Evolutionary conservation across 192 early-diverging fungal genomes (phyloP).

Genomic region (Coemansia sp.): DNA sequence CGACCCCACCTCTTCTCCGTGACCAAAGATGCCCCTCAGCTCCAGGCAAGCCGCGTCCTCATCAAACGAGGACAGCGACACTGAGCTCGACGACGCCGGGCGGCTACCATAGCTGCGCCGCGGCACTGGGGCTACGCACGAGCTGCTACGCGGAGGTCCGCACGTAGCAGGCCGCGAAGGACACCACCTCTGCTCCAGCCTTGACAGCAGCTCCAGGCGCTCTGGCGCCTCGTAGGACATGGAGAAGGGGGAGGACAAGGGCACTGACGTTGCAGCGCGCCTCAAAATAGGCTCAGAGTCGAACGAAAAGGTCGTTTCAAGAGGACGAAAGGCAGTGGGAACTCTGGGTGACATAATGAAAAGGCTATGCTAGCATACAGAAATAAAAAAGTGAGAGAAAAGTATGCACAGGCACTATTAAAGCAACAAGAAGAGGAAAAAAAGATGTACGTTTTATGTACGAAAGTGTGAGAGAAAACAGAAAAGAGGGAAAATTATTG

Average conservation of each 20-base stretch:
- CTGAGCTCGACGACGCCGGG: conserved; percentile 17
- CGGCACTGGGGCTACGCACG: conserved; percentile 42
- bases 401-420: conserved; percentile 10
- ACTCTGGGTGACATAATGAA: conserved; percentile 34
- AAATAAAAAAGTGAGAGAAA: not conserved
- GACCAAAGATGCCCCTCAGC: conserved; percentile 44
- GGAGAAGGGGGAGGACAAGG: no score
- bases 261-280: conserved; percentile 38
- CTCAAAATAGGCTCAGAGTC: conserved; percentile 13
- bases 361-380: conserved; percentile 12
- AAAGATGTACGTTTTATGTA: conserved; percentile 1
- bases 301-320: conserved; percentile 32
- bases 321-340: conserved; percentile 51
- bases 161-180: conserved; percentile 12
- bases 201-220: conserved; percentile 34
- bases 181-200: conserved; percentile 48
- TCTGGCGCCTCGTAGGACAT: conserved; percentile 22
- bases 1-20: conserved; percentile 1
- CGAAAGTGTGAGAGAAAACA: not conserved
- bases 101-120: conserved; percentile 14
- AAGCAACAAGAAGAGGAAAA: conserved; percentile 1
- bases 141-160: conserved; percentile 14
- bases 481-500: not conserved
- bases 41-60: conserved; percentile 44
- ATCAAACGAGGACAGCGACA: conserved; percentile 17